Evolutionary conservation across 1,139 yeast species (phyloP).

Genomic region (Zygosaccharomyces sapae): DNA sequence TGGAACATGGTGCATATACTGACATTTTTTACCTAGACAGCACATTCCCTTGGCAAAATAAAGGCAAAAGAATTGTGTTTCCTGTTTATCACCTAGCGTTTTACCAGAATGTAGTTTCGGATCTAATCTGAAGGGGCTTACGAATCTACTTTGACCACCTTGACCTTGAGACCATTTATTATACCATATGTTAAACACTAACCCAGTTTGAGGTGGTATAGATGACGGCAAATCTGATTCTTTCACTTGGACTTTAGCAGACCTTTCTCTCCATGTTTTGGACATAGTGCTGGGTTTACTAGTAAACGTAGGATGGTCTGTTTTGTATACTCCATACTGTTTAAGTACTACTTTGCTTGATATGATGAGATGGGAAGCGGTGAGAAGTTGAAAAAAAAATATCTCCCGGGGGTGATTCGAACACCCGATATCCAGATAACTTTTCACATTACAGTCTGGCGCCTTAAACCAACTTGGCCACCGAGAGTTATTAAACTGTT

Average conservation of each 20-base stretch:
- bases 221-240: slow-evolving; percentile 59
- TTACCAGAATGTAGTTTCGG: slow-evolving; percentile 65
- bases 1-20: slow-evolving; percentile 76
- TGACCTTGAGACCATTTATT: slow-evolving; percentile 77
- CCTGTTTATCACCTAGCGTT: slow-evolving; percentile 57
- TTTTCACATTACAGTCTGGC: slow-evolving; percentile 18
- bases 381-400: too few relatives aligned
- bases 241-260: slow-evolving; percentile 72
- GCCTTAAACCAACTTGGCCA: slow-evolving; percentile 22
- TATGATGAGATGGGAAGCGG: too few relatives aligned
- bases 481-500: slow-evolving; percentile 11
- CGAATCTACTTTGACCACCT: slow-evolving; percentile 43
- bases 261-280: slow-evolving; percentile 34
- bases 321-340: too few relatives aligned
- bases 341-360: too few relatives aligned
- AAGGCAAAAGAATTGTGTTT: slow-evolving; percentile 54
- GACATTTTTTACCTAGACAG: slow-evolving; percentile 68
- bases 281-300: slow-evolving; percentile 3
- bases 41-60: slow-evolving; percentile 91
- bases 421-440: slow-evolving; percentile 7
- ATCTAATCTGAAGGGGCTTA: slow-evolving; percentile 52
- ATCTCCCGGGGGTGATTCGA: slow-evolving; percentile 22
- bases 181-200: slow-evolving; percentile 82
- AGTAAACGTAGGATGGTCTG: too few relatives aligned
- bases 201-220: slow-evolving; percentile 76